Conservation (phyloP, 257 asterid genomes). For the Plantago major region DNA sequence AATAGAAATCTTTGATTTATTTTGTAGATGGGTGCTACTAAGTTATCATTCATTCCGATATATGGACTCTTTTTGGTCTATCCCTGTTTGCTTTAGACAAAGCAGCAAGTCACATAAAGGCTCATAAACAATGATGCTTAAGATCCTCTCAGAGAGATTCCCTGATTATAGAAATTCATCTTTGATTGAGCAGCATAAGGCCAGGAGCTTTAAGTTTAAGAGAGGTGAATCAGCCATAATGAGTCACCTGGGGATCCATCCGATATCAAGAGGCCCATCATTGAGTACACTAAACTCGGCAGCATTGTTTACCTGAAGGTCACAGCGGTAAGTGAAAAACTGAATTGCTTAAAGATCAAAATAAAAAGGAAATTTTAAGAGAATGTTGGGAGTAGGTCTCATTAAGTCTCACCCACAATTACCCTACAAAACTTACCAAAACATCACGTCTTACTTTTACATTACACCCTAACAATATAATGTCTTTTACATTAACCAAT, state of each 20-base stretch:
- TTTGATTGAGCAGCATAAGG: neutral
- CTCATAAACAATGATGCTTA: too few relatives aligned
- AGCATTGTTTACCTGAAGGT: conserved; percentile 72
- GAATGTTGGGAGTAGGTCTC: too few relatives aligned
- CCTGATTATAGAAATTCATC: neutral
- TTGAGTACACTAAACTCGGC: conserved; percentile 89
- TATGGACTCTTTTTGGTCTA: too few relatives aligned
- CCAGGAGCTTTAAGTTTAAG: neutral
- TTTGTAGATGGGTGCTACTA: too few relatives aligned
- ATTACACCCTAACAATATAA: neutral
- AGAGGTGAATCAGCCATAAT: conserved; percentile 1
- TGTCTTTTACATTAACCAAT: too few relatives aligned
- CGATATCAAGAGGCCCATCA: conserved; percentile 96
- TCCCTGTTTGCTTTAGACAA: too few relatives aligned
- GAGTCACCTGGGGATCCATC: conserved; percentile 83
- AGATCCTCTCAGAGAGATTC: neutral
- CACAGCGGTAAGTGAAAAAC: conserved; percentile 16
- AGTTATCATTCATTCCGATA: too few relatives aligned
- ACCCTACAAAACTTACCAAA: too few relatives aligned
- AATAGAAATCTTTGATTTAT: too few relatives aligned
- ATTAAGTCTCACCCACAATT: too few relatives aligned
- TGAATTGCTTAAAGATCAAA: neutral
- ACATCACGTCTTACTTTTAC: neutral
- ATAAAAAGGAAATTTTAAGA: neutral
- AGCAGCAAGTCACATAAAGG: too few relatives aligned